phyloP scores from a whole-genome alignment of 257 asterid species.

The Solanum virginianum region DNA sequence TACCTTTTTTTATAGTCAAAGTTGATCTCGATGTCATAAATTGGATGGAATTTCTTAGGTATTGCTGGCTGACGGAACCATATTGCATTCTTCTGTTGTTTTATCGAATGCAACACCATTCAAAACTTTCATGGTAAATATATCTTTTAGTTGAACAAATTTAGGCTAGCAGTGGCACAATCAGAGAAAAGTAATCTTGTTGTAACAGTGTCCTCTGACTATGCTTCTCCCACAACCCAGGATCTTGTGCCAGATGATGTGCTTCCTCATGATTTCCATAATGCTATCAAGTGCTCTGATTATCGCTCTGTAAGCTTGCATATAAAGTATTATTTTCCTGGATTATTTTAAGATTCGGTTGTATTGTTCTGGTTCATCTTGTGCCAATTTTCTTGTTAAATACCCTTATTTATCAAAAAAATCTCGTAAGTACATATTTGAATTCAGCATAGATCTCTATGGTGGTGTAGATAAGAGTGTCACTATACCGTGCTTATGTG shows the following conservation, averaged over 20 bases:
- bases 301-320: constrained; percentile 78
- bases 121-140: constrained; percentile 74
- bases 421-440: not conserved
- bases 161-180: not conserved
- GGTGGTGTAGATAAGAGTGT: not conserved
- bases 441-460: not conserved
- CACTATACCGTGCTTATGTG: not conserved
- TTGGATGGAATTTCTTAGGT: constrained; percentile 40
- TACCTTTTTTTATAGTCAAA: not conserved
- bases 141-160: not conserved
- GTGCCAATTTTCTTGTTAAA: not conserved
- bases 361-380: not conserved
- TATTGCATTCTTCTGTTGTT: constrained; percentile 64
- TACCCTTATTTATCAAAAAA: not conserved
- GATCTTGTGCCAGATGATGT: constrained; percentile 64
- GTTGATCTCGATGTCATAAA: not conserved
- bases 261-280: constrained; percentile 64
- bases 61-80: constrained; percentile 68
- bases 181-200: not conserved
- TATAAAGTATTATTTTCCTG: not conserved
- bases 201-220: not conserved
- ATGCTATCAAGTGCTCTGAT: constrained; percentile 56
- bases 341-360: not conserved
- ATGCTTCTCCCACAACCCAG: constrained; percentile 31
- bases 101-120: constrained; percentile 98